Percentiles rank a stretch among this genome's conserved stretches.
Evolutionary conservation across 2,329 filamentous ascomycete species (phyloP).

Genomic region (Penicillium sp.): DNA sequence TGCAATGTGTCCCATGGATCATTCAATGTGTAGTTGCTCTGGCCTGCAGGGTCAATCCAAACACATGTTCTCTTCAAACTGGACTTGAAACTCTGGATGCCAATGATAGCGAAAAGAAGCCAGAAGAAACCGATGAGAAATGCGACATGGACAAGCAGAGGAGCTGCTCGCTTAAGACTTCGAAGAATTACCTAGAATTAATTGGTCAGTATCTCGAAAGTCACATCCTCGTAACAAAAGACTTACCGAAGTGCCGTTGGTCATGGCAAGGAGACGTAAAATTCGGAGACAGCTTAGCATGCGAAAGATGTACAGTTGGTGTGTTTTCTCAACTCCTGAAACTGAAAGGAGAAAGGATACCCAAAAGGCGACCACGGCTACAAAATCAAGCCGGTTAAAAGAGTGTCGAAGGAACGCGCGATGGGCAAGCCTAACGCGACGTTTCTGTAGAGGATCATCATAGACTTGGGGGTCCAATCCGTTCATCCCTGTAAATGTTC

Average conservation of each 20-base stretch:
- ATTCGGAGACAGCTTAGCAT: conserved; percentile 97
- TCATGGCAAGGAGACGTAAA: conserved; percentile 83
- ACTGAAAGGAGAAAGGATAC: conserved; percentile 76
- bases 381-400: conserved; percentile 92
- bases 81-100: conserved; percentile 92
- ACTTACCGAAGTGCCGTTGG: conserved; percentile 84
- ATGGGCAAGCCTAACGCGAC: conserved; percentile 80
- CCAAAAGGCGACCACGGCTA: conserved; percentile 95
- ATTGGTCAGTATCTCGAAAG: conserved; percentile 18
- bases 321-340: conserved; percentile 64
- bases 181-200: conserved; percentile 74
- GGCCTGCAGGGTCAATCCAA: conserved; percentile 64
- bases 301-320: conserved; percentile 84
- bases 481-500: conserved; percentile 73
- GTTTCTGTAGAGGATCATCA: conserved; percentile 70
- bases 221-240: background rate
- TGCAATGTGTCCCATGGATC: conserved; percentile 62
- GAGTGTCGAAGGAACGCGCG: conserved; percentile 91
- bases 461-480: conserved; percentile 58
- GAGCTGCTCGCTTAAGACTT: conserved; percentile 93
- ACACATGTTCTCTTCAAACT: conserved; percentile 75
- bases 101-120: conserved; percentile 94
- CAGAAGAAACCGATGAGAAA: conserved; percentile 97
- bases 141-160: conserved; percentile 84
- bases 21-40: conserved; percentile 44